Evolutionary conservation across 345 rosid species (phyloP), one percentile per base, ranked within the genome.

Genomic region (Eucalyptus lansdowneana): DNA sequence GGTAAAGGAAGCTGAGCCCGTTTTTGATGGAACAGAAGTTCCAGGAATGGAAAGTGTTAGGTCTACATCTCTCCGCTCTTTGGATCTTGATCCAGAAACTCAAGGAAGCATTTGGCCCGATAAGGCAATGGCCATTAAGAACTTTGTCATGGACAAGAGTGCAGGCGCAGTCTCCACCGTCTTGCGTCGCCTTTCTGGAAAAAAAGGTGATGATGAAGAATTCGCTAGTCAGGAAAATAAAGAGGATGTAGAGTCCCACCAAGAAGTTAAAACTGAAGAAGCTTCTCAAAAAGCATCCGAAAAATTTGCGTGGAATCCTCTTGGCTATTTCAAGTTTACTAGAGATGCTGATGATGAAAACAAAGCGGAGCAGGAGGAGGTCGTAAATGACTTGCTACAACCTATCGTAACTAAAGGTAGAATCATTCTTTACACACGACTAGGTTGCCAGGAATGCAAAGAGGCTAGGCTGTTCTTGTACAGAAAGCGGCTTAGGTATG

Each of bases 301-400:
- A 62, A 94, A 88, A 86, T 92, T 94, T 67, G 87, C 92, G 4
- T 96, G 98, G 98, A 96, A 96, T 88, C 98, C 98, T 50, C 92
- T 95, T 76, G 92, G 90, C 89, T 95, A 92, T 90, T 91, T 96
- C 51, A 94, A 87, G 91, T 90, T 90, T 92, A 91, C 94, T 56
- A 94, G 91, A 72, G 94, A 94, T 89, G 92, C 87, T 90, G 94
- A 91, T 90, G 88, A 88, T 40, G 92, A 90, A 69, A 91, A 86
- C 87, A 93, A 91, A 89, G 45, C 50, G 76, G 93, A 88, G 86
- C 91, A 87, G 86, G 91, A 88, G 87, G 92, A 89, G 45, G 91
- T 86, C 29, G 80, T 49, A 56, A 86, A 87, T 89, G 94, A 92
- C 76, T 86, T 91, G 56, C 90, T 86, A 31, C 94, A 90, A 86